Evolutionary conservation across 345 rosid species (phyloP).

Genomic region (Angophora floribunda): DNA sequence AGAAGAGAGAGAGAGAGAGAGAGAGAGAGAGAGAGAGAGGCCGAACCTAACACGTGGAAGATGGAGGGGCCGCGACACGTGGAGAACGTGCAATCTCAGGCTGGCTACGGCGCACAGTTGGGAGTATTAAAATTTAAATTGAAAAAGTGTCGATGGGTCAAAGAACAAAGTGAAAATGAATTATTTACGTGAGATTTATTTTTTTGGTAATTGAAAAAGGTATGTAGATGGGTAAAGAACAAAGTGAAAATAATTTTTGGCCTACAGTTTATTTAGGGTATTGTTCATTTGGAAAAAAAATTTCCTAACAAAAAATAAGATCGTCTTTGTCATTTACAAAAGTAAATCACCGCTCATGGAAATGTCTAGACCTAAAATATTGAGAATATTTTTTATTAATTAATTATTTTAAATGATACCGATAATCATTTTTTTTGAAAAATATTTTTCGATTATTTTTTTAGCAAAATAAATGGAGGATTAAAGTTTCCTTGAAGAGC

Average conservation of each 20-base stretch:
- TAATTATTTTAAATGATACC: too few relatives aligned
- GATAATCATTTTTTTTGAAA: background rate
- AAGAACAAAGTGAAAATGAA: too few relatives aligned
- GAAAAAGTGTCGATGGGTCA: background rate
- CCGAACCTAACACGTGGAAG: background rate
- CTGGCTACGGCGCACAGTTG: background rate
- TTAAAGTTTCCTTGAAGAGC: background rate
- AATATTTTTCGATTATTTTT: background rate
- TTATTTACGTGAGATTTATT: too few relatives aligned
- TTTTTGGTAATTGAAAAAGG: too few relatives aligned
- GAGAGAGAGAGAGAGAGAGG: background rate
- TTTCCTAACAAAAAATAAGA: too few relatives aligned
- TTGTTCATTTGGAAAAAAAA: background rate
- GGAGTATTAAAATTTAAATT: background rate
- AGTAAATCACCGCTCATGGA: accelerated
- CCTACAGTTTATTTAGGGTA: too few relatives aligned
- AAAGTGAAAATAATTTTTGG: too few relatives aligned
- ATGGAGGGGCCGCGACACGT: background rate
- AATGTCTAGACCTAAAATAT: background rate
- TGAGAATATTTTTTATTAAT: background rate
- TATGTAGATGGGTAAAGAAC: background rate
- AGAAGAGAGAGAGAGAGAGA: background rate
- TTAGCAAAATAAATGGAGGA: background rate
- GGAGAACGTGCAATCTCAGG: background rate
- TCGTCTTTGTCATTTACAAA: background rate